Conservation (phyloP, 225 moss, liverwort and hornwort species). For the Physcomitrellopsis africana region DNA sequence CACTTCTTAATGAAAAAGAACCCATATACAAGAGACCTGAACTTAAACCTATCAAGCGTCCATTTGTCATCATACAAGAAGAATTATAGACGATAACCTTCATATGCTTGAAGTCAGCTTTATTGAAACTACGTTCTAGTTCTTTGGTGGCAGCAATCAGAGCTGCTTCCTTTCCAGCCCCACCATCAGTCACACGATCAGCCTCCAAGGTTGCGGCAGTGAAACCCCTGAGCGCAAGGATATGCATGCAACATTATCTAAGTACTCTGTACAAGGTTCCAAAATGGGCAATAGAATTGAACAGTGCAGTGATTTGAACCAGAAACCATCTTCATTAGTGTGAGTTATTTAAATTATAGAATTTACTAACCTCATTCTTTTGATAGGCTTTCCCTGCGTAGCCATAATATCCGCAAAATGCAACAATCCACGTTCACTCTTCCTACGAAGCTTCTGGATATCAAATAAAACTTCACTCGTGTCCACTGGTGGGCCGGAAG, state of each 20-base stretch:
- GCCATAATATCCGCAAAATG: conserved; percentile 43
- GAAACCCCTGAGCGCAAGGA: conserved; percentile 61
- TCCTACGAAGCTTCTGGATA: conserved; percentile 66
- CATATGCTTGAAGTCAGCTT: conserved; percentile 92
- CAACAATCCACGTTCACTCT: conserved; percentile 48
- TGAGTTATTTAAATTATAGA: not conserved
- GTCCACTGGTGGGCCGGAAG: conserved; percentile 33
- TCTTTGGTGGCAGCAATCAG: conserved; percentile 89
- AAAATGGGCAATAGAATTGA: not conserved
- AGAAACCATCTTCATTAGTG: not conserved
- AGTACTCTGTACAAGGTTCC: not conserved
- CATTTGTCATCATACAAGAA: not conserved
- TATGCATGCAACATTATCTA: not conserved
- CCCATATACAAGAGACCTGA: conserved; percentile 7
- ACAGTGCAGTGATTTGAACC: conserved; percentile 9
- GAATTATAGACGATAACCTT: conserved; percentile 45
- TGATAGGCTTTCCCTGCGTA: conserved; percentile 43
- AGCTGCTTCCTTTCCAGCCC: conserved; percentile 78
- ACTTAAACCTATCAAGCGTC: not conserved
- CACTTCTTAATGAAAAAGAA: not conserved
- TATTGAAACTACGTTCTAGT: conserved; percentile 91
- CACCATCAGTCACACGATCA: conserved; percentile 62
- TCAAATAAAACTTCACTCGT: conserved; percentile 61
- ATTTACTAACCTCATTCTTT: conserved; percentile 62
- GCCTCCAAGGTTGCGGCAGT: conserved; percentile 78